Base-by-base conservation (phyloP, 2,329 filamentous ascomycete species). In the Echinosphaeria canescens region DNA sequence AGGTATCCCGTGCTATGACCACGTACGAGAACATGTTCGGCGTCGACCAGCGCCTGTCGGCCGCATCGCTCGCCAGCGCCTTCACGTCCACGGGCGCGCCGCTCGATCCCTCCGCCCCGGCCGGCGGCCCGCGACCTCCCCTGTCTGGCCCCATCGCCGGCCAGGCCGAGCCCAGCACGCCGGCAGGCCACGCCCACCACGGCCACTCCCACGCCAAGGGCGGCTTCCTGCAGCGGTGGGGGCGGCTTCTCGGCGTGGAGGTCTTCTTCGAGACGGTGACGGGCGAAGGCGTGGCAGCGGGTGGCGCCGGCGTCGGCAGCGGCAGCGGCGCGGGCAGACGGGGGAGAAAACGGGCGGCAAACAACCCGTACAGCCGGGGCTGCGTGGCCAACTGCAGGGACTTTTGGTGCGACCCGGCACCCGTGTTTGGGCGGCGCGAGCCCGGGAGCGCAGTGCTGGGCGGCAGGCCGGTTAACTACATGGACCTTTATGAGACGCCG, bases 21-120 rank as follows among this genome's bases (percentile, higher is more conserved):
- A 98, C 88, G 0, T 95, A 79, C 49, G 88, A 98, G 50, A 91
- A 84, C 47, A 95, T 98, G 84, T 72, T 74, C 34, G 75, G 80
- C 27, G 62, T 82, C 33, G 62, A 70, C 30, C 60, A 75, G 33
- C 59, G 56, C 31, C 55, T 54, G 14, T 60, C 65, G 32, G 33
- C 42, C 17, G 38, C 71, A 1, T 6, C 17, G 6, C 54, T 84
- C 17, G 71, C 71, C 5, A 70, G 73, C 1, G 76, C 78, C 28
- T 70, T 92, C 39, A 74, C 81, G 2, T 80, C 81, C 2, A 76
- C 80, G 10, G 73, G 70, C 15, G 71, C 74, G 2, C 72, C 78
- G 13, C 59, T 90, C 2, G 67, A 72, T 30, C 40, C 42, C 0
- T 69, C 72, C 1, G 61, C 73, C 22, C 60, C 73, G 2, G 54